Percentiles rank a stretch among this genome's conserved stretches.
Evolutionary conservation across 352 stramenopile species (phyloP).

Genomic region (Phytopythium delawarense): DNA sequence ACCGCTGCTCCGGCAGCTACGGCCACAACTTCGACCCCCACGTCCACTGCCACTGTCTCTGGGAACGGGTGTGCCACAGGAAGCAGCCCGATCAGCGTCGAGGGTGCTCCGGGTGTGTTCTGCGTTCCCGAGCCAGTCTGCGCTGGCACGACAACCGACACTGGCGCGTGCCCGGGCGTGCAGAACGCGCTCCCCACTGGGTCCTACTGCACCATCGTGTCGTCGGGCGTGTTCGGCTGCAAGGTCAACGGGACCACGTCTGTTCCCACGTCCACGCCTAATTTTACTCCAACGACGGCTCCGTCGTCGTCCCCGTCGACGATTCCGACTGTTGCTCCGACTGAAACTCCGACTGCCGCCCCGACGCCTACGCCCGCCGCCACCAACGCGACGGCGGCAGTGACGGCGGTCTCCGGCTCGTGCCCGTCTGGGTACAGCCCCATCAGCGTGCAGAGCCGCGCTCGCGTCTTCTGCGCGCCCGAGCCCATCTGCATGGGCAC

Average conservation of each 20-base stretch:
- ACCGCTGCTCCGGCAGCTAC: no score
- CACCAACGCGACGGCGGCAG: not conserved
- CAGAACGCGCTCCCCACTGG: constrained; percentile 3
- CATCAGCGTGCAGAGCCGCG: constrained; percentile 20
- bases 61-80: not conserved
- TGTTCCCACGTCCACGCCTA: no score
- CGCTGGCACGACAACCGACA: not conserved
- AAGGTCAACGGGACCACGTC: not conserved
- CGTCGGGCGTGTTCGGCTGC: constrained; percentile 5
- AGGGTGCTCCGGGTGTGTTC: constrained; percentile 8
- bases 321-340: not conserved
- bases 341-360: no score
- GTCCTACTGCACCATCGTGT: constrained; percentile 10
- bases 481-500: constrained; percentile 13
- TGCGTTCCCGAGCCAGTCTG: constrained; percentile 5
- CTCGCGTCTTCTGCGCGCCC: constrained; percentile 17
- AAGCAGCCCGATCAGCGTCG: constrained; percentile 5
- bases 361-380: not conserved
- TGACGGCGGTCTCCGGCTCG: not conserved
- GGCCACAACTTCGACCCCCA: not conserved
- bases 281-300: not conserved
- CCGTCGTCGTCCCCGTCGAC: no score
- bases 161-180: constrained; percentile 3
- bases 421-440: constrained; percentile 14
- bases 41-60: not conserved